Evolutionary conservation across 1,139 yeast species (phyloP).

Genomic region (Lodderomyces oxycetoniae): DNA sequence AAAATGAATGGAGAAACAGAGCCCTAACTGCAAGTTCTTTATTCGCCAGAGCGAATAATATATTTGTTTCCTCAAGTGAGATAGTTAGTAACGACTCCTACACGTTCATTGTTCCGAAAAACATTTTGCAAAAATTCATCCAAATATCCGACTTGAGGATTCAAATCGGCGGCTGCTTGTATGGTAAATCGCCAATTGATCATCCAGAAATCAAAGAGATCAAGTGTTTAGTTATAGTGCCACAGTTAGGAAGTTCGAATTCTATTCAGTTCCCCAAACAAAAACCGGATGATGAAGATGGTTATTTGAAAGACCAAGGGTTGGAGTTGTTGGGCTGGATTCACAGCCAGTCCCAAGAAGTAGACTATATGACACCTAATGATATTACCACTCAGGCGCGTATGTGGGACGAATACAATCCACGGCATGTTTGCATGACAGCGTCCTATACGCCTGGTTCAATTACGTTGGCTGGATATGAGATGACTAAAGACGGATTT

Average conservation of each 20-base stretch:
- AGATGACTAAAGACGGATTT: conserved; percentile 59
- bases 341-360: conserved; percentile 68
- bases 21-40: conserved; percentile 77
- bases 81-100: conserved; percentile 47
- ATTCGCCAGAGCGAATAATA: conserved; percentile 70
- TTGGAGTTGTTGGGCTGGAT: conserved; percentile 74
- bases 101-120: conserved; percentile 79
- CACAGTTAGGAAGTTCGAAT: conserved; percentile 77
- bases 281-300: conserved; percentile 35
- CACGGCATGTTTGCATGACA: conserved; percentile 50
- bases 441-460: conserved; percentile 84
- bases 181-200: conserved; percentile 70
- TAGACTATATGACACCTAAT: conserved; percentile 56
- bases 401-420: conserved; percentile 24
- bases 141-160: conserved; percentile 77
- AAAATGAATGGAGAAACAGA: conserved; percentile 86
- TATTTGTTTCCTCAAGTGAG: conserved; percentile 58
- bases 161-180: conserved; percentile 78
- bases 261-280: conserved; percentile 57
- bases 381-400: conserved; percentile 60
- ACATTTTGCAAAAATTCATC: conserved; percentile 70
- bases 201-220: conserved; percentile 74
- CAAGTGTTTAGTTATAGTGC: conserved; percentile 70
- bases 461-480: conserved; percentile 66
- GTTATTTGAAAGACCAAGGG: conserved; percentile 27